These are phyloP conservation scores for Elsinoe necatrix DNA, from an alignment of 2,329 filamentous ascomycete species.

Conservation along the genomic window DNA sequence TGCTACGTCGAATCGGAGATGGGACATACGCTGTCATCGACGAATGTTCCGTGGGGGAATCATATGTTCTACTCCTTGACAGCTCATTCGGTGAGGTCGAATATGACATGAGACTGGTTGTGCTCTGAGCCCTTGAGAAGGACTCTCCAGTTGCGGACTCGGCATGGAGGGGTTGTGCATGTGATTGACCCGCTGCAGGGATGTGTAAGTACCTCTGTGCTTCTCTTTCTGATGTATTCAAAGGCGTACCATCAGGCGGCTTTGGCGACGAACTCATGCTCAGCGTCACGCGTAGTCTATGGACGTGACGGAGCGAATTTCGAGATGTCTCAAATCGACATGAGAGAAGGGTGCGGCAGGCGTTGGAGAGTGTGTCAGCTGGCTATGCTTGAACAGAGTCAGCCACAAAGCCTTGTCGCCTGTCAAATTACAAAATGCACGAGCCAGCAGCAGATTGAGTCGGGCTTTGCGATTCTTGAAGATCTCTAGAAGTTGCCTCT, in stretches of 20 bases:
- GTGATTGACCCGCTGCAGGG: conserved; percentile 13
- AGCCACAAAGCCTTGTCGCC: conserved; percentile 6
- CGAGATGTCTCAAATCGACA: conserved; percentile 14
- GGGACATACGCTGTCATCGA: conserved; percentile 12
- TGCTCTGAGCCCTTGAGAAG: conserved; percentile 14
- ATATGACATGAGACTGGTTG: conserved; percentile 14
- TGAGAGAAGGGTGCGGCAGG: conserved; percentile 4
- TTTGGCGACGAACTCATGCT: conserved; percentile 15
- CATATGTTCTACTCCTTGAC: conserved; percentile 15
- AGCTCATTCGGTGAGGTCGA: conserved; percentile 14
- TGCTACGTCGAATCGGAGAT: background rate
- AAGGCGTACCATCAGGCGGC: conserved; percentile 11
- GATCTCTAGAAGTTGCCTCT: background rate
- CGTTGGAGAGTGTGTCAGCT: conserved; percentile 12
- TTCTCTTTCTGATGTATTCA: background rate
- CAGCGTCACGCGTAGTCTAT: conserved; percentile 5
- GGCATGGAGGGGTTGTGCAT: conserved; percentile 13
- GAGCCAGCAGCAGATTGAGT: background rate
- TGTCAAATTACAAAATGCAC: background rate
- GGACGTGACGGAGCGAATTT: conserved; percentile 9
- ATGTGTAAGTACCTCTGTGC: background rate
- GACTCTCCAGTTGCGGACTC: conserved; percentile 2
- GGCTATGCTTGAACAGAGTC: conserved; percentile 2
- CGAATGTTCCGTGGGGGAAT: conserved; percentile 7
- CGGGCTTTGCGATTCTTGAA: background rate